These are phyloP conservation scores for Jatropha curcas DNA, from an alignment of 345 rosid genomes.

Conservation along the genomic window DNA sequence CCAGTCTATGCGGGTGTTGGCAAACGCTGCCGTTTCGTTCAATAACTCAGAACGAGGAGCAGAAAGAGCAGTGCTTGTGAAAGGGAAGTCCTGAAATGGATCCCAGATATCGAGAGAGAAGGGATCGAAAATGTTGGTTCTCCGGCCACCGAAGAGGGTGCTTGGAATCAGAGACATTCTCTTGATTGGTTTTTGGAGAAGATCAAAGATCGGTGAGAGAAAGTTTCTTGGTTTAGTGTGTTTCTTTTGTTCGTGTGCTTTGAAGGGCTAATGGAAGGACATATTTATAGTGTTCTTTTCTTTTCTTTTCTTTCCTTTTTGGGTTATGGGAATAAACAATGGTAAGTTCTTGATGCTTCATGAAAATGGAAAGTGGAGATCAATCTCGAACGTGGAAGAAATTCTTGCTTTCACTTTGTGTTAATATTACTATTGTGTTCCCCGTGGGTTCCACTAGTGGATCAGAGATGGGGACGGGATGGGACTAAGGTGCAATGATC, in stretches of 20 bases:
- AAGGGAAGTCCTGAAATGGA: conserved; percentile 13
- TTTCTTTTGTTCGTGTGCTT: neutral
- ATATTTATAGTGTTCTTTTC: neutral
- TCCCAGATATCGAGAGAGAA: conserved; percentile 18
- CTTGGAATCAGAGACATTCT: conserved; percentile 1
- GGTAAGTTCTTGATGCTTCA: neutral
- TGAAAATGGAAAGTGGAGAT: neutral
- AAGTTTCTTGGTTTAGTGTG: neutral
- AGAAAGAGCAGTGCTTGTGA: neutral
- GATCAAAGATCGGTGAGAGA: too few species aligned
- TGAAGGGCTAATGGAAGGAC: neutral
- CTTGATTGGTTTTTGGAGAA: neutral
- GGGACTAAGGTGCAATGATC: too few species aligned
- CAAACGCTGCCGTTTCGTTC: neutral
- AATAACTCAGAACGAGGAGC: conserved; percentile 6
- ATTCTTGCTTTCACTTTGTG: too few species aligned
- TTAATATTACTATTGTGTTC: too few species aligned
- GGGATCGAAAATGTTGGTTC: conserved; percentile 14
- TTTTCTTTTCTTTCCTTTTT: neutral
- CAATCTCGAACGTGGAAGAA: conserved; percentile 5
- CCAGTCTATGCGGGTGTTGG: conserved; percentile 7
- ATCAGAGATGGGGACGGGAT: too few species aligned
- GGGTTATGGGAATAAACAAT: neutral
- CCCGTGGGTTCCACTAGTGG: too few species aligned
- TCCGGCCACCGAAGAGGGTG: conserved; percentile 6